phyloP scores from a whole-genome alignment of 768 basidiomycete species.

The Galerina sulciceps region DNA sequence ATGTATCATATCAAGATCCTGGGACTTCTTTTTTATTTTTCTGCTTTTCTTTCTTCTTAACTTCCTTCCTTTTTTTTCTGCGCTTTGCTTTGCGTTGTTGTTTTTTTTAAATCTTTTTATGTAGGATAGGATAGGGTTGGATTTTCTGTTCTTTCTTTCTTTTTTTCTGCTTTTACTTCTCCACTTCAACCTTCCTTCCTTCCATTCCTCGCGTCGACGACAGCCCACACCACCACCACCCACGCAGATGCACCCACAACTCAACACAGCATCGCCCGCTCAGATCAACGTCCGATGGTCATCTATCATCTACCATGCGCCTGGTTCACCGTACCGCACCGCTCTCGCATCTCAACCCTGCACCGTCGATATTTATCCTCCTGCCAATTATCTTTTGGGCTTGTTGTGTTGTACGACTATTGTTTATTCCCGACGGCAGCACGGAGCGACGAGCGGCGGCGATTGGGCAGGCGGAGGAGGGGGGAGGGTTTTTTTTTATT shows the following conservation, averaged over 20 bases:
- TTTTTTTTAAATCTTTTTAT: too few relatives aligned
- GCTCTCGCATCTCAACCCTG: too few relatives aligned
- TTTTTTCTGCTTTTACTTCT: constrained; percentile 1
- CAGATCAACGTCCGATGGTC: too few relatives aligned
- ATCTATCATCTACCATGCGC: too few relatives aligned
- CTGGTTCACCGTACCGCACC: too few relatives aligned
- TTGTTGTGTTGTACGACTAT: too few relatives aligned
- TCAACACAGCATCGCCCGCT: too few relatives aligned
- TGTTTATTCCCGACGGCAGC: too few relatives aligned
- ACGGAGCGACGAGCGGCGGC: too few relatives aligned
- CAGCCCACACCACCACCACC: not conserved
- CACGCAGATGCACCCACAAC: not conserved
- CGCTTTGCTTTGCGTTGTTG: not conserved
- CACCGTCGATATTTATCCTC: too few relatives aligned
- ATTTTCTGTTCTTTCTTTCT: not conserved
- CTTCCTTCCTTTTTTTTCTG: not conserved
- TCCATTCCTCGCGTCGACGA: not conserved
- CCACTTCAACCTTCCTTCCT: not conserved
- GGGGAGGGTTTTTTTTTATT: not conserved
- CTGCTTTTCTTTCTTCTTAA: not conserved
- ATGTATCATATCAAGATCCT: not conserved
- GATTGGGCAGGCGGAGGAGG: too few relatives aligned
- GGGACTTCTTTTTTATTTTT: not conserved
- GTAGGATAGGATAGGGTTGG: not conserved
- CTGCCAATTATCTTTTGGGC: too few relatives aligned